Conservation (phyloP, 352 stramenopile genomes). For the Pythium dissotocum region DNA sequence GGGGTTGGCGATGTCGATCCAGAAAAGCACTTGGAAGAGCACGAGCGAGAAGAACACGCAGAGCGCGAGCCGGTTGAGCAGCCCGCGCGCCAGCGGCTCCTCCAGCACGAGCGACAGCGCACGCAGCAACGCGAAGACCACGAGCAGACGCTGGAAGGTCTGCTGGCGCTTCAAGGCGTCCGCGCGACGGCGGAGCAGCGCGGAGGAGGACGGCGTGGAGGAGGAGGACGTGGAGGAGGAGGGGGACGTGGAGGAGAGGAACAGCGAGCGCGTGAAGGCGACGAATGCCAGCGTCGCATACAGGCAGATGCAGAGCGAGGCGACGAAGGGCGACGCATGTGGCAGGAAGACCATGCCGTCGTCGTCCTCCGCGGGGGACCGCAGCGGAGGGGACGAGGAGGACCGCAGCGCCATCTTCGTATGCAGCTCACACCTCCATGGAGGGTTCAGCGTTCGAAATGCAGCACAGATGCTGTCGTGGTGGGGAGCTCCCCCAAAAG, state of each 20-base stretch:
- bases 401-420: slow-evolving; percentile 3
- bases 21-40: slow-evolving; percentile 85
- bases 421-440: background rate
- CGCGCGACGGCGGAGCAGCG: slow-evolving; percentile 23
- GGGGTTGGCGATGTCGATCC: slow-evolving; percentile 86
- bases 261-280: slow-evolving; percentile 48
- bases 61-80: slow-evolving; percentile 70
- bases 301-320: slow-evolving; percentile 55
- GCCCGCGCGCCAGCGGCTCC: slow-evolving; percentile 35
- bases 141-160: slow-evolving; percentile 75
- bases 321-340: slow-evolving; percentile 40
- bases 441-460: background rate
- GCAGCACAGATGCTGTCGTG: background rate
- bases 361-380: slow-evolving; percentile 6
- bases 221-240: slow-evolving; percentile 5
- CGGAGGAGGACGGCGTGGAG: slow-evolving; percentile 27
- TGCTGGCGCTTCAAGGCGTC: slow-evolving; percentile 47
- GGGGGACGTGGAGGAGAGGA: slow-evolving; percentile 11
- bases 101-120: slow-evolving; percentile 54
- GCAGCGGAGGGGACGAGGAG: background rate
- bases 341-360: slow-evolving; percentile 57
- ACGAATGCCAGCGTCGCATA: slow-evolving; percentile 64
- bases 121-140: slow-evolving; percentile 59
- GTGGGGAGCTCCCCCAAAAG: slow-evolving; percentile 12
- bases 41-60: slow-evolving; percentile 88